Percentiles rank a stretch among this genome's conserved stretches.
These are phyloP conservation scores for Trametes polyzona DNA, from an alignment of 1,284 basidiomycete species.

Conservation along the genomic window DNA sequence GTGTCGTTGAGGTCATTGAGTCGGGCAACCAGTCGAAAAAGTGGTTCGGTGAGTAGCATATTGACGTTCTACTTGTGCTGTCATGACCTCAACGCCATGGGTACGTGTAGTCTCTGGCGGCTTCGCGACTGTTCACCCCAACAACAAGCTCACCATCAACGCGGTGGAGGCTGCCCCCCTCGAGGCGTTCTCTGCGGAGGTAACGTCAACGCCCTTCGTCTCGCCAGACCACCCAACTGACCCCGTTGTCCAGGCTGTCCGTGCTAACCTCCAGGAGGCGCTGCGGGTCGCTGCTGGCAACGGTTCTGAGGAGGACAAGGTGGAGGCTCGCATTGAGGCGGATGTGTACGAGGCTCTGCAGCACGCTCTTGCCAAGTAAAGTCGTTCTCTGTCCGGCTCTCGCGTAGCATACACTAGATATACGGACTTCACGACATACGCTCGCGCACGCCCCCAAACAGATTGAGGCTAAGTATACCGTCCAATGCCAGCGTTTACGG, in stretches of 20 bases:
- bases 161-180: conserved; percentile 95
- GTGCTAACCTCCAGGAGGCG: conserved; percentile 89
- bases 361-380: conserved; percentile 76
- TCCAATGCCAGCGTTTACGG: neutral
- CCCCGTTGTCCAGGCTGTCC: conserved; percentile 70
- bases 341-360: conserved; percentile 97
- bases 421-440: conserved; percentile 1
- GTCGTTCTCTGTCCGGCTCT: conserved; percentile 3
- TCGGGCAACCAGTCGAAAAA: conserved; percentile 80
- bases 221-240: neutral
- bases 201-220: conserved; percentile 33
- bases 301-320: conserved; percentile 92
- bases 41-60: conserved; percentile 83
- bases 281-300: conserved; percentile 81
- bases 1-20: conserved; percentile 93
- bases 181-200: conserved; percentile 89
- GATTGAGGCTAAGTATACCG: too few relatives aligned
- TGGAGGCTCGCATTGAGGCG: conserved; percentile 93
- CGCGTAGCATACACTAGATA: conserved; percentile 19
- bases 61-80: neutral
- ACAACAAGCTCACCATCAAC: conserved; percentile 97
- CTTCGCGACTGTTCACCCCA: conserved; percentile 97
- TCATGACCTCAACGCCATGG: neutral
- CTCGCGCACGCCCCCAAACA: neutral
- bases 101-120: conserved; percentile 85